phyloP scores from a whole-genome alignment of 78 protist genomes.

The Planoprotostelium fungivorum region DNA sequence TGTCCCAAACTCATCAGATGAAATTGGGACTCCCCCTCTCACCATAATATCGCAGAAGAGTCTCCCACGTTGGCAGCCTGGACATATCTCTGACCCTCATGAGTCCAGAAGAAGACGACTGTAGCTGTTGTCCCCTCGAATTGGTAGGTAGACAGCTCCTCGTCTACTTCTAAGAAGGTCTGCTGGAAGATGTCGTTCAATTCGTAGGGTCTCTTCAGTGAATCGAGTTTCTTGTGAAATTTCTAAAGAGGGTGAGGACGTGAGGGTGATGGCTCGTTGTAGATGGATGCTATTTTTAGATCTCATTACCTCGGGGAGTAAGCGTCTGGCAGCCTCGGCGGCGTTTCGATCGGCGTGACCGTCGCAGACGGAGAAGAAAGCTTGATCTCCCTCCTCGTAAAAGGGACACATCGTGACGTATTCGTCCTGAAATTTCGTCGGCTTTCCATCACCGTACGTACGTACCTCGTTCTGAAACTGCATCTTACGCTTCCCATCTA shows the following conservation, averaged over 20 bases:
- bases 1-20: background rate
- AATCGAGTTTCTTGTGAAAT: background rate
- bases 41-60: slow-evolving; percentile 32
- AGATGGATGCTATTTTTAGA: background rate
- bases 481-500: background rate
- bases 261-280: background rate
- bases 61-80: slow-evolving; percentile 67
- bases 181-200: slow-evolving; percentile 3
- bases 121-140: slow-evolving; percentile 65
- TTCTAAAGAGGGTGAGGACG: background rate
- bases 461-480: background rate
- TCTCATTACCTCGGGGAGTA: slow-evolving; percentile 27
- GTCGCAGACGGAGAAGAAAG: slow-evolving; percentile 51
- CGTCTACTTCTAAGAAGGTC: slow-evolving; percentile 16
- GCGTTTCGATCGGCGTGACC: slow-evolving; percentile 63
- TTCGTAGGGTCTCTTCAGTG: background rate
- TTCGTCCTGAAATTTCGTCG: too few relatives aligned
- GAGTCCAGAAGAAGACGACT: slow-evolving; percentile 33
- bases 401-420: slow-evolving; percentile 34
- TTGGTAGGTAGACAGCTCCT: slow-evolving; percentile 34
- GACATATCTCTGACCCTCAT: slow-evolving; percentile 21
- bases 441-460: too few relatives aligned
- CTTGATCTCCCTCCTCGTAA: slow-evolving; percentile 2
- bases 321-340: slow-evolving; percentile 28
- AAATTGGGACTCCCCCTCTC: too few relatives aligned